A percentile compares a stretch with the other conserved stretches of the same genome.
Conservation (phyloP, 305 asterid genomes). For the Fraxinus albicans region DNA sequence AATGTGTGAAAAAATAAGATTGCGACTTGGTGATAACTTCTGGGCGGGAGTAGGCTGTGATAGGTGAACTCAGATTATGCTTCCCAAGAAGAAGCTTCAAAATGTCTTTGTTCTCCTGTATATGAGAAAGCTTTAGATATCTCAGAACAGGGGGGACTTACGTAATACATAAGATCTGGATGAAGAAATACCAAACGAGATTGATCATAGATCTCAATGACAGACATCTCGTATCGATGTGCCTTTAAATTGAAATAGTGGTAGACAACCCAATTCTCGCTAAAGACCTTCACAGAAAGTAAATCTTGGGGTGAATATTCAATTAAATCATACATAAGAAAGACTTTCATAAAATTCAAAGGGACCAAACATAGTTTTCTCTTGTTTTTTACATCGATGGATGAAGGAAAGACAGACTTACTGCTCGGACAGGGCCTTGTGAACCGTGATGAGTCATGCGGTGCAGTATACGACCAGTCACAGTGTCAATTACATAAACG, state of each 20-base stretch:
- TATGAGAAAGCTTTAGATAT: conserved; percentile 25
- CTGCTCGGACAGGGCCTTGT: conserved; percentile 94
- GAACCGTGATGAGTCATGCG: conserved; percentile 92
- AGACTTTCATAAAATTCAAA: background rate
- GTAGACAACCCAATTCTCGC: conserved; percentile 97
- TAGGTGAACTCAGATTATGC: conserved; percentile 85
- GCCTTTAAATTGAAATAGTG: conserved; percentile 97
- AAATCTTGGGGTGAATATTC: conserved; percentile 12
- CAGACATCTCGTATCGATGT: conserved; percentile 96
- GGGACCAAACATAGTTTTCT: background rate
- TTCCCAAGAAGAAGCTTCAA: conserved; percentile 84
- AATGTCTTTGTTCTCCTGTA: conserved; percentile 92
- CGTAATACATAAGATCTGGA: conserved; percentile 15
- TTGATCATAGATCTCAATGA: conserved; percentile 92
- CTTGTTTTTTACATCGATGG: background rate
- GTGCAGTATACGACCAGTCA: conserved; percentile 88
- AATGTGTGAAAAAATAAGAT: conserved; percentile 83
- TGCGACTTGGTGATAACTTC: conserved; percentile 82
- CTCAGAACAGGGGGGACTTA: conserved; percentile 2
- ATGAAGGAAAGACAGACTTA: conserved; percentile 43
- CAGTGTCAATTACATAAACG: conserved; percentile 81
- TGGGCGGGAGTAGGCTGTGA: conserved; percentile 88
- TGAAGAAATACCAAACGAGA: conserved; percentile 78
- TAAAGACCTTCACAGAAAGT: conserved; percentile 59
- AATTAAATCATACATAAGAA: conserved; percentile 7